Conservation (phyloP, 176 grass and related monocot genomes). For the Bromus sterilis region DNA sequence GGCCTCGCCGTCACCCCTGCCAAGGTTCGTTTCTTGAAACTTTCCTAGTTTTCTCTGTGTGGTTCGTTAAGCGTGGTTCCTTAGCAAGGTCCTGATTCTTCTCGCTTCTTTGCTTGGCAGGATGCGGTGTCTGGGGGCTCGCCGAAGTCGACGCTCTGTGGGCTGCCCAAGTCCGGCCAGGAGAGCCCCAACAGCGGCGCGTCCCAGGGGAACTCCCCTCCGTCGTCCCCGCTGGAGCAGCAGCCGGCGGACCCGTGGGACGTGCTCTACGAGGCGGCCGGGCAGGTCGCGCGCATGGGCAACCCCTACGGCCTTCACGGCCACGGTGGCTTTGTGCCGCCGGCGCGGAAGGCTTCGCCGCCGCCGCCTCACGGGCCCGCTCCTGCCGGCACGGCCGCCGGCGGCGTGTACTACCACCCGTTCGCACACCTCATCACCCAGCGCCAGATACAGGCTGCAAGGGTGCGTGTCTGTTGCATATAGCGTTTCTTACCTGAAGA, state of each 20-base stretch:
- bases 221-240: conserved; percentile 62
- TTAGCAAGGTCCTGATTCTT: background rate
- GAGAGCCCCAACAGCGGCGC: conserved; percentile 49
- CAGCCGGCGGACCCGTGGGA: conserved; percentile 44
- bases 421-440: conserved; percentile 35
- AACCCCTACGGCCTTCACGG: background rate
- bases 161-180: conserved; percentile 36
- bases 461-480: conserved; percentile 22
- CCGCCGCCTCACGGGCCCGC: conserved; percentile 6
- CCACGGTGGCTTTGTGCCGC: background rate
- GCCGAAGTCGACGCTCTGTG: conserved; percentile 68
- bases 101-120: background rate
- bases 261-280: conserved; percentile 55
- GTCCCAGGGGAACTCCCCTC: conserved; percentile 65
- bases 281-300: conserved; percentile 47
- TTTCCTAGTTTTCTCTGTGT: background rate
- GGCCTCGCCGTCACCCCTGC: background rate
- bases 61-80: background rate
- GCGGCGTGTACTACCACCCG: conserved; percentile 31
- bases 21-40: conserved; percentile 11
- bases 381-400: background rate
- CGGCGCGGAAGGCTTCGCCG: conserved; percentile 13
- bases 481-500: background rate
- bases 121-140: conserved; percentile 34
- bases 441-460: conserved; percentile 65